phyloP scores from a whole-genome alignment of 352 stramenopile genomes.

The Globisporangium solare region DNA sequence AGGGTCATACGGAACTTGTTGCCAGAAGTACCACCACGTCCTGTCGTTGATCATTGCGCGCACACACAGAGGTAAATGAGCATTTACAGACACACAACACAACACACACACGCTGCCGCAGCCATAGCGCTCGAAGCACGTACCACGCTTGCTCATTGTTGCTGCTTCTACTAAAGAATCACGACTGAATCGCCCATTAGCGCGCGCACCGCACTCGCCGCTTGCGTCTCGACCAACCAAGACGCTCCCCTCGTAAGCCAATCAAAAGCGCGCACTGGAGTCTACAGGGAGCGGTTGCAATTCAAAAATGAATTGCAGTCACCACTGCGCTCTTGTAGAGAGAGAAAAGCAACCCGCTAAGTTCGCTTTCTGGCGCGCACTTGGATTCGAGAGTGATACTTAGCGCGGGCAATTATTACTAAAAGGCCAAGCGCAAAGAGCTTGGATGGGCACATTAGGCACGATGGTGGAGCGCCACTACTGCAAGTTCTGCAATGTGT shows the following conservation, averaged over 20 bases:
- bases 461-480: constrained; percentile 72
- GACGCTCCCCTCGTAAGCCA: constrained; percentile 2
- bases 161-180: constrained; percentile 81
- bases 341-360: neutral
- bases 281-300: neutral
- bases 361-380: neutral
- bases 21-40: constrained; percentile 95
- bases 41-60: no score
- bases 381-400: neutral
- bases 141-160: constrained; percentile 83
- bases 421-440: neutral
- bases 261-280: constrained; percentile 1
- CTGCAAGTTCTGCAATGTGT: constrained; percentile 88
- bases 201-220: neutral
- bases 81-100: no score
- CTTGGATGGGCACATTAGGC: neutral
- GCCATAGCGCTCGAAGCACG: constrained; percentile 13
- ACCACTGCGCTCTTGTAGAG: neutral
- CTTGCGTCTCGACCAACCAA: constrained; percentile 23
- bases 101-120: neutral
- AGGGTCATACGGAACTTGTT: constrained; percentile 99
- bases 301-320: constrained; percentile 7
- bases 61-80: no score
- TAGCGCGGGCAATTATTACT: neutral
- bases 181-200: constrained; percentile 39